These are phyloP conservation scores for Didymosphaeria variabile DNA, from an alignment of 2,329 filamentous ascomycete species.

Conservation along the genomic window DNA sequence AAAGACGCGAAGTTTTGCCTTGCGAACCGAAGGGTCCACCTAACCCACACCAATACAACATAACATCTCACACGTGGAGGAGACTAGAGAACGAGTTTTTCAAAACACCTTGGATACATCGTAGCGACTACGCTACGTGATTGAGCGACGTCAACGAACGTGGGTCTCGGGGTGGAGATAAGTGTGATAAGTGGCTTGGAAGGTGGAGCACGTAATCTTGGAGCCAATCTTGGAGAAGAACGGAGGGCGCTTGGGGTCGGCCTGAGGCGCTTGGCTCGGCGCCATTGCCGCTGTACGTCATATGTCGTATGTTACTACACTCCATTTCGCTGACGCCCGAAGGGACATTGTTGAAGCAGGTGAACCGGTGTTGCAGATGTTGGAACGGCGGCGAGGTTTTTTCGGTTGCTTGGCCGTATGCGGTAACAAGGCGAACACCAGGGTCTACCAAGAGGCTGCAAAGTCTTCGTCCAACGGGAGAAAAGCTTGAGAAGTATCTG, in stretches of 20 bases:
- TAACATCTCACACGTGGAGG: constrained; percentile 3
- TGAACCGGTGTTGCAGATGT: neutral
- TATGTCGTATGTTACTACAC: neutral
- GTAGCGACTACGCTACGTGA: constrained; percentile 1
- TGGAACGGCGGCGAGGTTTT: neutral
- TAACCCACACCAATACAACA: neutral
- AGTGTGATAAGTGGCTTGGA: constrained; percentile 3
- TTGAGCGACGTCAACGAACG: constrained; percentile 2
- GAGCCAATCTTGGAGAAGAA: constrained; percentile 7
- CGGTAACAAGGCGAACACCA: neutral
- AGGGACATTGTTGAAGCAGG: neutral
- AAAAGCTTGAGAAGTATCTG: constrained; percentile 1
- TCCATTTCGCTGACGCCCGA: constrained; percentile 1
- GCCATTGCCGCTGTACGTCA: constrained; percentile 8
- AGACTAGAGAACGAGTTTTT: constrained; percentile 10
- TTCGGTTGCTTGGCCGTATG: neutral
- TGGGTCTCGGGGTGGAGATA: constrained; percentile 8
- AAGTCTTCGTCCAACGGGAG: constrained; percentile 1
- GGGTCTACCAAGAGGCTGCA: neutral
- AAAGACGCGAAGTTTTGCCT: constrained; percentile 6
- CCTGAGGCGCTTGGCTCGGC: constrained; percentile 5
- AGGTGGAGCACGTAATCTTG: constrained; percentile 3
- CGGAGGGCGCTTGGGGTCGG: constrained; percentile 1
- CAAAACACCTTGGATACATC: constrained; percentile 7
- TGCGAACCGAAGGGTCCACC: constrained; percentile 10